Base-by-base conservation (phyloP, 139 green algal genomes). In the Marvania coccoides region DNA sequence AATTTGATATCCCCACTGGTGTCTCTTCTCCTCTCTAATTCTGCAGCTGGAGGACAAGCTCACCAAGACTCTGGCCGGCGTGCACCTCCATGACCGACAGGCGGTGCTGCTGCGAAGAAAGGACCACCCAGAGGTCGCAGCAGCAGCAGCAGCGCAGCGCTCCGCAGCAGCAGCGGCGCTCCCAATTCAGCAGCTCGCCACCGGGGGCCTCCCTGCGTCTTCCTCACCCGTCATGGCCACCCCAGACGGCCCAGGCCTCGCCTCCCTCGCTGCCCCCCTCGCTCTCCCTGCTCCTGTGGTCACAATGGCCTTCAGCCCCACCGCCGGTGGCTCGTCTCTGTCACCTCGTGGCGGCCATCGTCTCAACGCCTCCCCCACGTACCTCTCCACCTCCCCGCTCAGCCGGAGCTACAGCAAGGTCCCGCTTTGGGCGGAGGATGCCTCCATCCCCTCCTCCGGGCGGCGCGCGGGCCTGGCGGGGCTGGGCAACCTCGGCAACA, bases 401-500 rank as follows among this genome's bases (percentile, higher is more conserved):
- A 48, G 19, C 29, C 42, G 26, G 2, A 38, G 26, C 28, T 73
- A 47, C 33, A 7, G 28, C 35, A 45, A 64, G 36, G 53, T 47
- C 5, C 71, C 71, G 8, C 13, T 8, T 19, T 77, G 71, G 71
- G 71, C 71, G 2, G 71, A 77, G 45, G 71, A 77, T 24, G 38
- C 37, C 5, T 38, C 71, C 5, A 14, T 46, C 4, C 5, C 15
- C 65, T 81, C 40, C 40, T 51, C 29, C 63, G 70, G 60, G 4
- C 31, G 40, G 2, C 23, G 39, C 4, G 66, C 72, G 2, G 89
- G 89, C 0, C 63, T 87, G 47, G 77, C 79, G 4, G 90, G 90
- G 0, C 79, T 96, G 39, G 53, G 54, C 40, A 96, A 97, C 72
- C 74, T 95, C 60, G 91, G 90, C 56, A 97, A 97, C 80, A 97